Percentiles rank a stretch among this genome's conserved stretches.
These are phyloP conservation scores for Chlamydomonas urium DNA, from an alignment of 139 green algal genomes.

Conservation along the genomic window DNA sequence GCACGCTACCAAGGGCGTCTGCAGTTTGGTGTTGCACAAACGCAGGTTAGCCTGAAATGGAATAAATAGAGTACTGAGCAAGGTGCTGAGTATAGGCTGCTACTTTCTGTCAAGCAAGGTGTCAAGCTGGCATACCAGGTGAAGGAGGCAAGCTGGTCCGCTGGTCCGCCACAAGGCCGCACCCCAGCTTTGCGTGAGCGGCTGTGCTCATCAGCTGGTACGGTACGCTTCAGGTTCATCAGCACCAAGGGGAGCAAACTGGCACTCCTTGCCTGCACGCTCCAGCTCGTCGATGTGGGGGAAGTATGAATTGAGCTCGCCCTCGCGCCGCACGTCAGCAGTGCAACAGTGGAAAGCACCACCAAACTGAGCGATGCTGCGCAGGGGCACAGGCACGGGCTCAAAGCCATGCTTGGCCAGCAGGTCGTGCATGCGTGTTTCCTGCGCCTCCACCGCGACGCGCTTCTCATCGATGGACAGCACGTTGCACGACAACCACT, in stretches of 20 bases:
- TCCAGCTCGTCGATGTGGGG: conserved; percentile 10
- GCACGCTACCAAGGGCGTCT: too few species aligned
- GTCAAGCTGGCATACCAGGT: too few species aligned
- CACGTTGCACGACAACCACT: conserved; percentile 7
- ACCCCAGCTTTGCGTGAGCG: too few species aligned
- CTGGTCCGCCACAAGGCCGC: too few species aligned
- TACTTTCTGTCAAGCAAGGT: too few species aligned
- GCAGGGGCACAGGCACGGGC: not conserved
- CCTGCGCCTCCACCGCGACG: not conserved
- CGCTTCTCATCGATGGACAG: conserved; percentile 14
- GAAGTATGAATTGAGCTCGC: conserved; percentile 11
- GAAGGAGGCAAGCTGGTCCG: too few species aligned
- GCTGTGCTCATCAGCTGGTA: too few species aligned
- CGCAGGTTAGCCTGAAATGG: too few species aligned
- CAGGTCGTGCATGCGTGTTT: conserved; percentile 9
- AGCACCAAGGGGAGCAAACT: conserved; percentile 7
- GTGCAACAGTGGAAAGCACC: conserved; percentile 8
- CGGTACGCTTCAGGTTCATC: not conserved
- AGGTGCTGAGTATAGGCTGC: too few species aligned
- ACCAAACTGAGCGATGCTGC: conserved; percentile 4
- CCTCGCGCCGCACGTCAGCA: conserved; percentile 4
- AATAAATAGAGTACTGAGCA: too few species aligned
- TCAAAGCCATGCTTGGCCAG: conserved; percentile 10
- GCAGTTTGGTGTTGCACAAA: too few species aligned
- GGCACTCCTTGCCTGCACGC: not conserved